Evolutionary conservation across 805 yeast species (phyloP).

Genomic region (Wickerhamiella azyma): DNA sequence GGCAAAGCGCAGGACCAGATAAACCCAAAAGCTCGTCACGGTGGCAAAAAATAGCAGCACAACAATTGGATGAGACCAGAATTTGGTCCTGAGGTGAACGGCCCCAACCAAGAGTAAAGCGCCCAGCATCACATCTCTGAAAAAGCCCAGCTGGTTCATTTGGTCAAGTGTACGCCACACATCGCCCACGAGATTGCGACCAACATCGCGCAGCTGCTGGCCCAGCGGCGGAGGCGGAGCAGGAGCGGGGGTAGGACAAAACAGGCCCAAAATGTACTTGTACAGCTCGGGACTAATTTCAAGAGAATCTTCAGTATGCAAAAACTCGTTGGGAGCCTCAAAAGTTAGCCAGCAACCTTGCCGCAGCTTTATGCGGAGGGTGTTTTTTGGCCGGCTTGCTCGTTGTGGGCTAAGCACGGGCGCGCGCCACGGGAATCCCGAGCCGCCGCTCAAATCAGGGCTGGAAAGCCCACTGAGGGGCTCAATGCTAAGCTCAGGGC

Average conservation of each 20-base stretch:
- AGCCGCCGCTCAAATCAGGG: neutral
- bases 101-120: neutral
- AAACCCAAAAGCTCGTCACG: neutral
- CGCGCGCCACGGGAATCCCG: slow-evolving; percentile 5
- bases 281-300: slow-evolving; percentile 1
- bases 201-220: neutral
- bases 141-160: neutral
- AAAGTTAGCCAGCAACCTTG: neutral
- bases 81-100: neutral
- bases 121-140: neutral
- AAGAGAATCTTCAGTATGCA: neutral
- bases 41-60: neutral
- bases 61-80: neutral
- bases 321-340: slow-evolving; percentile 1
- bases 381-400: neutral
- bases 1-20: neutral
- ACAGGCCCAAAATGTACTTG: neutral
- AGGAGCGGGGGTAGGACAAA: neutral
- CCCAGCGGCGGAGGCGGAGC: neutral
- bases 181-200: neutral
- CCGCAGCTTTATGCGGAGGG: neutral
- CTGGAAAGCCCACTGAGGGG: slow-evolving; percentile 1
- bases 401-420: slow-evolving; percentile 3
- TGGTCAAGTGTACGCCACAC: neutral
- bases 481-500: neutral